Conservation (phyloP, 495 filamentous ascomycete genomes). For the Annulohypoxylon moriforme region DNA sequence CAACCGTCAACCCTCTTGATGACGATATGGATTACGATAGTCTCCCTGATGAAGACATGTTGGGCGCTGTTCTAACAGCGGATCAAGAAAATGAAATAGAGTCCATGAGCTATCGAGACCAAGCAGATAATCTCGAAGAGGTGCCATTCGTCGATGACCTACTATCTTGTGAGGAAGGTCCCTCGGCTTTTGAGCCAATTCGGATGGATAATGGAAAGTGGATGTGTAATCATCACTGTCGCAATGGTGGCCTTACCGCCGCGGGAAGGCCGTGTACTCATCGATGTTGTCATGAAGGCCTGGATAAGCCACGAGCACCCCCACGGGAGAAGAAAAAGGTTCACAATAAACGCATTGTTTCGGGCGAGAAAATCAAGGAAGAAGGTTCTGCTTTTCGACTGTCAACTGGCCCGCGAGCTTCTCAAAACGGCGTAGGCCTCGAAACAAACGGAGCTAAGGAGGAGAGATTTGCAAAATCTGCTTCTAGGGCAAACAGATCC, state of each 20-base stretch:
- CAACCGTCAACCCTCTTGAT: neutral
- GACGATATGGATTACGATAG: slow-evolving; percentile 46
- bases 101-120: slow-evolving; percentile 65
- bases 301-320: slow-evolving; percentile 78
- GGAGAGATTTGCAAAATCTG: neutral
- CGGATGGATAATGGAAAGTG: slow-evolving; percentile 85
- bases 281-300: slow-evolving; percentile 86
- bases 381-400: neutral
- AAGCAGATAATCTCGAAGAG: slow-evolving; percentile 56
- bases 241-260: slow-evolving; percentile 75
- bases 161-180: neutral
- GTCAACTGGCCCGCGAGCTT: neutral
- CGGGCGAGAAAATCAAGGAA: neutral
- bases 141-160: slow-evolving; percentile 40
- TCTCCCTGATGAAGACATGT: slow-evolving; percentile 49
- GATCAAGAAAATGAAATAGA: slow-evolving; percentile 8
- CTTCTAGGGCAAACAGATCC: neutral
- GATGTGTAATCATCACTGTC: slow-evolving; percentile 84
- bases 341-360: slow-evolving; percentile 25
- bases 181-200: slow-evolving; percentile 51
- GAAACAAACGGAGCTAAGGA: neutral
- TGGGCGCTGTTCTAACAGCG: slow-evolving; percentile 24
- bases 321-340: slow-evolving; percentile 54
- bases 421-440: neutral
- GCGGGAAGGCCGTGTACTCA: slow-evolving; percentile 66